phyloP scores from a whole-genome alignment of 1,139 yeast species.

The Candida mesenterica region DNA sequence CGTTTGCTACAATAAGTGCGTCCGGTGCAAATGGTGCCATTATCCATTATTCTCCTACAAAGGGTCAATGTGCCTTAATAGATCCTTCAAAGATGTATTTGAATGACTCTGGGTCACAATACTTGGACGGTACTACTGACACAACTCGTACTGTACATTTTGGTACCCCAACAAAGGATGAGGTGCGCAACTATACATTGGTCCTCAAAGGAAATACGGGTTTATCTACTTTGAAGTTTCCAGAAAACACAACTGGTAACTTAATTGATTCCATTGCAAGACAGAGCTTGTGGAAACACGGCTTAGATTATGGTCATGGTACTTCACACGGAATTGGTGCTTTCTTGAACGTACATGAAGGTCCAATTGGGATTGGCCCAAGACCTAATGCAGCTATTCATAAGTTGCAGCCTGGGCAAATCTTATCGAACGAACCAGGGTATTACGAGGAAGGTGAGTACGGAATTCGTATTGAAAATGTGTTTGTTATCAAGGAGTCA shows the following conservation, averaged over 20 bases:
- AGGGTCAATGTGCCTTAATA: constrained; percentile 60
- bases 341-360: constrained; percentile 91
- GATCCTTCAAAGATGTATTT: constrained; percentile 77
- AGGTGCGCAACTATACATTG: constrained; percentile 73
- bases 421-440: constrained; percentile 94
- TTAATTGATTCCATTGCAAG: constrained; percentile 86
- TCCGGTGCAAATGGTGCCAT: constrained; percentile 93
- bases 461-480: constrained; percentile 92
- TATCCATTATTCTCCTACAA: constrained; percentile 81
- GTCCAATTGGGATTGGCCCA: constrained; percentile 90
- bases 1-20: constrained; percentile 90
- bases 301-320: constrained; percentile 92
- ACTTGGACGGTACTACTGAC: constrained; percentile 93
- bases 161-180: constrained; percentile 64
- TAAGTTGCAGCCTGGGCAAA: constrained; percentile 66
- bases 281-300: constrained; percentile 81
- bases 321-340: constrained; percentile 98
- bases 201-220: constrained; percentile 93
- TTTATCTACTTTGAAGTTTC: constrained; percentile 73
- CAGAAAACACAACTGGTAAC: constrained; percentile 83
- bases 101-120: constrained; percentile 94
- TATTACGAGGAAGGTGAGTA: constrained; percentile 88
- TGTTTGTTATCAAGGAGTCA: constrained; percentile 59
- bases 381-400: constrained; percentile 48
- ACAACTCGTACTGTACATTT: constrained; percentile 91